A percentile compares a stretch with the other conserved stretches of the same genome.
Conservation (phyloP, 345 rosid genomes). For the Alliaria petiolata region DNA sequence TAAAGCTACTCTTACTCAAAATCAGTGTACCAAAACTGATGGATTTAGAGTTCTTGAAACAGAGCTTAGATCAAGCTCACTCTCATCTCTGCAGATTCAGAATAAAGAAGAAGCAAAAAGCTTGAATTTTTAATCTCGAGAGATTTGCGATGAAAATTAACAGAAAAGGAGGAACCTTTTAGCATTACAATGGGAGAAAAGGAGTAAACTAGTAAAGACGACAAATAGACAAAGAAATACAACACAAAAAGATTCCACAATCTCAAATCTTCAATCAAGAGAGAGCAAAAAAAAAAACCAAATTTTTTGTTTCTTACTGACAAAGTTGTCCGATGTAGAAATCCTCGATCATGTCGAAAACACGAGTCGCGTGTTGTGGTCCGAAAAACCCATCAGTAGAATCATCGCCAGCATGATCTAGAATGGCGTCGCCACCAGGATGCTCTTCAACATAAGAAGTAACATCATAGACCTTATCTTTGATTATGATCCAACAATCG, state of each 20-base stretch:
- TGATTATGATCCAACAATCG: constrained; percentile 90
- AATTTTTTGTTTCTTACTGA: background rate
- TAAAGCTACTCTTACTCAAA: too few relatives aligned
- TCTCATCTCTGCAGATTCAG: background rate
- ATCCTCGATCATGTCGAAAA: constrained; percentile 82
- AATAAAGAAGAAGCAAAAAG: background rate
- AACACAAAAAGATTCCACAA: background rate
- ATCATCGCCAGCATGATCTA: constrained; percentile 88
- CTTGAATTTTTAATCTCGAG: background rate
- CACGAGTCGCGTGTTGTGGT: constrained; percentile 82
- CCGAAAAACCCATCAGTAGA: constrained; percentile 91
- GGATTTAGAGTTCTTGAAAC: background rate
- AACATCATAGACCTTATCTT: constrained; percentile 77
- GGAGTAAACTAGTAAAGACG: background rate
- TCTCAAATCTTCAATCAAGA: background rate
- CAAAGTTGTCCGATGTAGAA: constrained; percentile 66
- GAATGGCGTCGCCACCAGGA: constrained; percentile 95
- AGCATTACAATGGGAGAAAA: constrained; percentile 4
- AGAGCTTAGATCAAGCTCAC: background rate
- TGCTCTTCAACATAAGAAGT: constrained; percentile 94
- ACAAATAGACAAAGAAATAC: background rate
- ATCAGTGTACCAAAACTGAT: background rate
- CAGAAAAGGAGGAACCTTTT: background rate
- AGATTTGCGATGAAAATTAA: background rate
- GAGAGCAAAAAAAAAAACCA: background rate